Evolutionary conservation across 2,329 filamentous ascomycete genomes (phyloP).

Genomic region (Exophiala alcalophila): DNA sequence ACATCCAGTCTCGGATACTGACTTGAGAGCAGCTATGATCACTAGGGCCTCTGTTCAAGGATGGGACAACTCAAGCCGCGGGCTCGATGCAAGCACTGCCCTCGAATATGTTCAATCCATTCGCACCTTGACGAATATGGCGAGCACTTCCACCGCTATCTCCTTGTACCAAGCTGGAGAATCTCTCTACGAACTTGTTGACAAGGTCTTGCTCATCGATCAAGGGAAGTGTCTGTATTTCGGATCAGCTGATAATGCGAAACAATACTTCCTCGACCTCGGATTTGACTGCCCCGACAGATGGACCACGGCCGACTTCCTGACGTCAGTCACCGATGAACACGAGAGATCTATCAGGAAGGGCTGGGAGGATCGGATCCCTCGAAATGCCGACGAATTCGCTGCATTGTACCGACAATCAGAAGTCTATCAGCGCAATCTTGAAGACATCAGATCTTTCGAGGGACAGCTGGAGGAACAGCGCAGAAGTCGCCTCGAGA

Average conservation of each 20-base stretch:
- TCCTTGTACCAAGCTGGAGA: conserved; percentile 68
- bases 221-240: conserved; percentile 71
- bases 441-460: conserved; percentile 54
- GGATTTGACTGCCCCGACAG: conserved; percentile 70
- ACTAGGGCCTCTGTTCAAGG: conserved; percentile 64
- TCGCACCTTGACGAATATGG: conserved; percentile 62
- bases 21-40: conserved; percentile 63
- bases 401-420: conserved; percentile 52
- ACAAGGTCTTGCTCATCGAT: conserved; percentile 67
- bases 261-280: conserved; percentile 65
- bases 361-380: conserved; percentile 58
- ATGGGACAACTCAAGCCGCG: conserved; percentile 74
- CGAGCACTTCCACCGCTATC: conserved; percentile 60
- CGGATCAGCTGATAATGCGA: conserved; percentile 61
- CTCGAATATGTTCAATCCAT: conserved; percentile 69
- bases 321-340: conserved; percentile 65
- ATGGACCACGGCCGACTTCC: conserved; percentile 71
- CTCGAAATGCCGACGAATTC: conserved; percentile 56
- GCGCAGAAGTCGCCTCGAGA: conserved; percentile 41
- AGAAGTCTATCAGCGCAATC: conserved; percentile 41
- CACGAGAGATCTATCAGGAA: conserved; percentile 56
- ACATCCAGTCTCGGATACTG: conserved; percentile 54
- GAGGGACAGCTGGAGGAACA: conserved; percentile 48
- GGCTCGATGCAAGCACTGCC: conserved; percentile 70
- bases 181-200: conserved; percentile 55